Percentiles rank a stretch among this genome's conserved stretches.
Evolutionary conservation across 768 basidiomycete species (phyloP).

Genomic region (Xerocomellus chrysenteron): DNA sequence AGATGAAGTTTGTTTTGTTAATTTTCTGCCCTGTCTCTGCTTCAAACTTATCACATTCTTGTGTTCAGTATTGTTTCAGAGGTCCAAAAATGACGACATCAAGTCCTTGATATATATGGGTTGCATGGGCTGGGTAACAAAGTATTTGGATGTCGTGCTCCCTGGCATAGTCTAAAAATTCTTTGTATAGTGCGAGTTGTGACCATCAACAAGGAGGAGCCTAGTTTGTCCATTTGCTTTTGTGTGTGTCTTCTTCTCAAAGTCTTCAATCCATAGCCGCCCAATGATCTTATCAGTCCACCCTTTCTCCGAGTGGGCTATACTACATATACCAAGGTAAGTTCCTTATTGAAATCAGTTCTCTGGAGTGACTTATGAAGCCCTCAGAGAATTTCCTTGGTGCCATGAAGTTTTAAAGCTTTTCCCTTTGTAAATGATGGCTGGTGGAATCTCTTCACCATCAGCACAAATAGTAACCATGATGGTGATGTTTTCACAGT

Average conservation of each 20-base stretch:
- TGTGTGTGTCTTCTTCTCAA: slow-evolving; percentile 31
- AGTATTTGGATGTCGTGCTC: slow-evolving; percentile 40
- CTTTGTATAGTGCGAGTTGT: slow-evolving; percentile 42
- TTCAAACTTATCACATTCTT: slow-evolving; percentile 13
- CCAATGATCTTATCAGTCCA: slow-evolving; percentile 32
- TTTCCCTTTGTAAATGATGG: slow-evolving; percentile 32
- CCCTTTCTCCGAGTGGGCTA: slow-evolving; percentile 16
- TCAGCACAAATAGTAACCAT: slow-evolving; percentile 43
- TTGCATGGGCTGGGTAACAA: slow-evolving; percentile 38
- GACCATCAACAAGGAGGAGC: slow-evolving; percentile 46
- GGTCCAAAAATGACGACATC: slow-evolving; percentile 39
- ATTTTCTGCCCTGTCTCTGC: neutral
- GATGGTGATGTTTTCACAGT: slow-evolving; percentile 23
- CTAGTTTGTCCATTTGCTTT: slow-evolving; percentile 33
- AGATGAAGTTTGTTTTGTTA: slow-evolving; percentile 2
- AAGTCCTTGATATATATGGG: slow-evolving; percentile 38
- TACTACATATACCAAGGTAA: slow-evolving; percentile 20
- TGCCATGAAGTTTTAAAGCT: slow-evolving; percentile 8
- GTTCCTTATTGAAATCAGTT: neutral
- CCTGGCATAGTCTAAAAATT: slow-evolving; percentile 39
- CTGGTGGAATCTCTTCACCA: slow-evolving; percentile 37
- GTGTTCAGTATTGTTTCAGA: slow-evolving; percentile 32
- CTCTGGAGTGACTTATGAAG: slow-evolving; percentile 10
- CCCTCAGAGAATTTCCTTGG: slow-evolving; percentile 16
- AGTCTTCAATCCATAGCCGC: slow-evolving; percentile 28